Evolutionary conservation across 2,329 filamentous ascomycete species (phyloP).

Genomic region (Penicillium aurantiogriseum): DNA sequence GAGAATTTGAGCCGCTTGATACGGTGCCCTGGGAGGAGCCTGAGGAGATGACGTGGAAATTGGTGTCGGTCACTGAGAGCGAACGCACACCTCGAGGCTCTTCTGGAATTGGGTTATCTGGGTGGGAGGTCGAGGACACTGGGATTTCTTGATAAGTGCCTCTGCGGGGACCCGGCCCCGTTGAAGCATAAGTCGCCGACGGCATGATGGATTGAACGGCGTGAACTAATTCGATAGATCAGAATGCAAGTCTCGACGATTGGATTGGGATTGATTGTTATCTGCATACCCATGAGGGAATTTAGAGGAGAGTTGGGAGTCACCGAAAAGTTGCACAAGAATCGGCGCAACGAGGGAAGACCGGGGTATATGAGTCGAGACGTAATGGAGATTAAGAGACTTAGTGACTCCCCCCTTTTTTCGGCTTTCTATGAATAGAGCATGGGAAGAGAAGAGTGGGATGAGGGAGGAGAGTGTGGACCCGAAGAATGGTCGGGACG

Average conservation of each 20-base stretch:
- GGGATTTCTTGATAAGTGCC: conserved; percentile 33
- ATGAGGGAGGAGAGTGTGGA: conserved; percentile 7
- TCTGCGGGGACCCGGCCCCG: conserved; percentile 22
- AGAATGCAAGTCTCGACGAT: not conserved
- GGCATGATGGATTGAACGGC: conserved; percentile 30
- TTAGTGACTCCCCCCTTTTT: not conserved
- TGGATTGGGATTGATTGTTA: not conserved
- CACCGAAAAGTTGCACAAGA: not conserved
- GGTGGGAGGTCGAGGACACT: conserved; percentile 45
- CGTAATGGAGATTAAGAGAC: not conserved
- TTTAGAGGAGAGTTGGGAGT: not conserved
- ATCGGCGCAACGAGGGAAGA: not conserved
- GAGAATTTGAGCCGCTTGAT: conserved; percentile 38
- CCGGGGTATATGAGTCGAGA: conserved; percentile 3
- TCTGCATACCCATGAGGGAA: conserved; percentile 3
- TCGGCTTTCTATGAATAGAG: not conserved
- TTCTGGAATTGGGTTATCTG: conserved; percentile 49
- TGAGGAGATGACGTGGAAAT: conserved; percentile 28
- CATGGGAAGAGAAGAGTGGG: not conserved
- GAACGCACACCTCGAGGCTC: conserved; percentile 43
- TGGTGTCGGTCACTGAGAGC: conserved; percentile 36
- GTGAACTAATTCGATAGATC: conserved; percentile 27
- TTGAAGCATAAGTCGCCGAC: conserved; percentile 26
- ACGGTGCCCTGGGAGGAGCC: conserved; percentile 33
- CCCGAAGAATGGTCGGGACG: conserved; percentile 6